Base-by-base conservation (phyloP, 352 stramenopile genomes). In the Pythium brachiatum region DNA sequence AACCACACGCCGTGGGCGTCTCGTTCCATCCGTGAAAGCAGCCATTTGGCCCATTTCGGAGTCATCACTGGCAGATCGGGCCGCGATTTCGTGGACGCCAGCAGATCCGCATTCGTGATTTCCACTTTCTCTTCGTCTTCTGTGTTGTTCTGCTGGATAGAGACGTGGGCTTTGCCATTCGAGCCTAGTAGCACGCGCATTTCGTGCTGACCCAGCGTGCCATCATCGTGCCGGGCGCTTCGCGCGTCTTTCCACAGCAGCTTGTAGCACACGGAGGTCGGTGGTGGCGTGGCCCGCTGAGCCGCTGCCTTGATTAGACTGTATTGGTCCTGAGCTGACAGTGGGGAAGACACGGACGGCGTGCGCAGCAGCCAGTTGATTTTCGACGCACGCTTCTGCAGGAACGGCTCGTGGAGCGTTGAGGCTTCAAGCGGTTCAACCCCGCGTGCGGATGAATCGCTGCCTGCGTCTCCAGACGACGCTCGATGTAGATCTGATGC, bases 151-250 rank as follows among this genome's bases (percentile, higher is more conserved):
- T 7, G 12, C 6, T 54, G 52, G 32, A 32, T 47, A 0, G 23
- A 32, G 63, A 88, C 54, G 54, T 75, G 54, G 53, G 52, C 69
- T 62, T 54, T 62, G 13, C 31, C 64, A 21, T 66, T 68, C 0
- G 77, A 86, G 26, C 72, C 78, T 11, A 88, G 61, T 8, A 83
- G 34, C 7, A 83, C 63, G 1, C 72, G 62, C 34, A 83, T 15
- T 23, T 69, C 52, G 9, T 74, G 48, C 7, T 47, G 34, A 20
- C 20, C 36, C 0, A 23, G 55, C 31, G 51, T 52, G 27, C 8
- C 27, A 0, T 23, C 51, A 11, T 52, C n/a, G 26, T 27, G 23
- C 1, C 27, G 43, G 13, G 83, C 56, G n/a, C 12, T 59, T 29
- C 57, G 70, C 23, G 72, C 46, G 29, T 83, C 68, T 38, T 74